These are phyloP conservation scores for Lentinula sp. DNA, from an alignment of 768 basidiomycete species.

Conservation along the genomic window DNA sequence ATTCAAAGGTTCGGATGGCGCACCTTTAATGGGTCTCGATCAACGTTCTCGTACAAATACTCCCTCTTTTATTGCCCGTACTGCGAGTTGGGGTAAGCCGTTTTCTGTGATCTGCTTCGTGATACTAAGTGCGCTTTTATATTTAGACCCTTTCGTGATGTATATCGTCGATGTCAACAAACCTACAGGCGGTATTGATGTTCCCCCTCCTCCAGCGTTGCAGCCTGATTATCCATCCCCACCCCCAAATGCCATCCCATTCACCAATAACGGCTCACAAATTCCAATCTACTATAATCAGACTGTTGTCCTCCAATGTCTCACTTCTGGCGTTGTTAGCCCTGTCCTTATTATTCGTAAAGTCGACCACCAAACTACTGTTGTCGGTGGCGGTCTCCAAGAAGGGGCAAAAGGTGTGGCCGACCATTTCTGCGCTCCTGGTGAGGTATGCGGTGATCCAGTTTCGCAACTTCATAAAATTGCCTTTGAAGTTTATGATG, in stretches of 20 bases:
- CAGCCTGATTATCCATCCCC: conserved; percentile 89
- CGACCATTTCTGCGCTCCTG: conserved; percentile 75
- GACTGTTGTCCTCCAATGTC: conserved; percentile 90
- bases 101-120: conserved; percentile 12
- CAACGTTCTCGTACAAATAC: conserved; percentile 64
- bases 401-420: conserved; percentile 83
- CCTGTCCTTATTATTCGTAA: conserved; percentile 93
- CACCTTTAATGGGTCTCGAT: conserved; percentile 76
- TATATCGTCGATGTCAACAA: conserved; percentile 95
- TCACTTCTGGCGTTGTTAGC: conserved; percentile 90
- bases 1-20: conserved; percentile 91
- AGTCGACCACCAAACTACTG: conserved; percentile 85
- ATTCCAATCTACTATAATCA: conserved; percentile 96
- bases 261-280: conserved; percentile 76
- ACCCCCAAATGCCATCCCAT: conserved; percentile 85
- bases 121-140: neutral
- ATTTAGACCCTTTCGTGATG: conserved; percentile 85
- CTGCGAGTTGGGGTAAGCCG: conserved; percentile 79
- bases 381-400: conserved; percentile 85
- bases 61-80: conserved; percentile 85
- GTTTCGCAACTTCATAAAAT: conserved; percentile 96
- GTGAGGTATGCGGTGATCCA: conserved; percentile 89
- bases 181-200: conserved; percentile 70
- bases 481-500: conserved; percentile 86
- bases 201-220: conserved; percentile 74